phyloP scores from a whole-genome alignment of 768 basidiomycete genomes.

The Infundibulicybe gibba region DNA sequence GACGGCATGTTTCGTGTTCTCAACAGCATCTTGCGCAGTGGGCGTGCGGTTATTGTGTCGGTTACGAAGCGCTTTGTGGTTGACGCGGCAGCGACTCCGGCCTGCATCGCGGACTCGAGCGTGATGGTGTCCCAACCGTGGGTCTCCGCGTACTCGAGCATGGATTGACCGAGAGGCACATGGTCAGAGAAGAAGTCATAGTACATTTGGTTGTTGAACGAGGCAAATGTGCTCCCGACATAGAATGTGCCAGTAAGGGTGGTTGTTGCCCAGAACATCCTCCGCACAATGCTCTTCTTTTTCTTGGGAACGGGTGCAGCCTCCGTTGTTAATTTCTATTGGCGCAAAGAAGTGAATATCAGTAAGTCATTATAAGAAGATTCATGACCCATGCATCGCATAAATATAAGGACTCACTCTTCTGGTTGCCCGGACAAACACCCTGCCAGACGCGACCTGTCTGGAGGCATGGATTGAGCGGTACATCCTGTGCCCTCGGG shows the following conservation, averaged over 20 bases:
- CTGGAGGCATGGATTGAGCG: conserved; percentile 56
- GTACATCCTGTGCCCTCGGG: conserved; percentile 38
- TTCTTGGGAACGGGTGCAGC: conserved; percentile 43
- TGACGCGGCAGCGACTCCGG: conserved; percentile 44
- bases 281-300: conserved; percentile 51
- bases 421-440: conserved; percentile 47
- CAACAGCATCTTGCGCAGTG: conserved; percentile 25
- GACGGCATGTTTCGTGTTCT: conserved; percentile 23
- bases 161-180: conserved; percentile 72
- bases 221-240: conserved; percentile 72
- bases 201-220: conserved; percentile 76
- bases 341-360: conserved; percentile 2
- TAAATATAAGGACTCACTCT: conserved; percentile 43
- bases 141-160: conserved; percentile 81
- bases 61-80: conserved; percentile 48
- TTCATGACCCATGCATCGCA: too few relatives aligned
- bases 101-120: conserved; percentile 50
- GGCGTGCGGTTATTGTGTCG: conserved; percentile 44
- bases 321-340: conserved; percentile 64
- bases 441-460: conserved; percentile 45
- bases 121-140: conserved; percentile 79
- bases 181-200: conserved; percentile 82
- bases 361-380: too few relatives aligned
- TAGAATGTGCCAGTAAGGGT: conserved; percentile 76
- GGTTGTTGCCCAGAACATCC: conserved; percentile 64